Evolutionary conservation across 106 monocot genomes (phyloP).

Genomic region (Vanilla planifolia): DNA sequence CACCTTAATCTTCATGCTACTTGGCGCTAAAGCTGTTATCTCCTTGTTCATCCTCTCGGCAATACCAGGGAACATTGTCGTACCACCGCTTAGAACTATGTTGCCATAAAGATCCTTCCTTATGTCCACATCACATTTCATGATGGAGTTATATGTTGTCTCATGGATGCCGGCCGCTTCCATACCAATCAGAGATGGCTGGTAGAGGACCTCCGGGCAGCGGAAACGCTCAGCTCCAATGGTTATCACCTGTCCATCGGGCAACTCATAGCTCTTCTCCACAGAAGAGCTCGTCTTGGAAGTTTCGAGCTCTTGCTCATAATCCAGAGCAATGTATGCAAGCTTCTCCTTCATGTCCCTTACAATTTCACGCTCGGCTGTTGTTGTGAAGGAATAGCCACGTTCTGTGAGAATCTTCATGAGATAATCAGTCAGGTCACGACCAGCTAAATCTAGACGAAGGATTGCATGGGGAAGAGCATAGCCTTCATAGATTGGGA

Average conservation of each 20-base stretch:
- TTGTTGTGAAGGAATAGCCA: constrained; percentile 11
- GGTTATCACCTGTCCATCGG: constrained; percentile 2
- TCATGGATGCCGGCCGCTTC: too few species aligned
- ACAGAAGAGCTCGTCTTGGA: constrained; percentile 1
- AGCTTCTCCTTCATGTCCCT: constrained; percentile 20
- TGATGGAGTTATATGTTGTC: too few species aligned
- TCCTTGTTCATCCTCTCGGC: too few species aligned
- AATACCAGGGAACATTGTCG: too few species aligned
- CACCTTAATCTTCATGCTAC: too few species aligned
- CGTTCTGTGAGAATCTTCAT: constrained; percentile 26
- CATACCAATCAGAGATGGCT: too few species aligned
- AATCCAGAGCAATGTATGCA: constrained; percentile 6
- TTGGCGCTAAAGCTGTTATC: too few species aligned
- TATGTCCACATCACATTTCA: too few species aligned
- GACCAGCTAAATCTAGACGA: constrained; percentile 21
- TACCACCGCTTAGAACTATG: too few species aligned
- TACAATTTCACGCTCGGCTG: constrained; percentile 15
- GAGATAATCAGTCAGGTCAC: constrained; percentile 23
- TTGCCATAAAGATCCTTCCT: too few species aligned
- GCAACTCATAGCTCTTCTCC: constrained; percentile 6
- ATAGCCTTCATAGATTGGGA: constrained; percentile 20
- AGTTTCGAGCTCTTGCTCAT: constrained; percentile 2
- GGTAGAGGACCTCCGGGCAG: too few species aligned
- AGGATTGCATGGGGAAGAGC: constrained; percentile 23
- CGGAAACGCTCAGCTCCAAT: constrained; percentile 5